These are phyloP conservation scores for Isoetes taiwanensis DNA, from an alignment of 75 land plant genomes.

Conservation along the genomic window DNA sequence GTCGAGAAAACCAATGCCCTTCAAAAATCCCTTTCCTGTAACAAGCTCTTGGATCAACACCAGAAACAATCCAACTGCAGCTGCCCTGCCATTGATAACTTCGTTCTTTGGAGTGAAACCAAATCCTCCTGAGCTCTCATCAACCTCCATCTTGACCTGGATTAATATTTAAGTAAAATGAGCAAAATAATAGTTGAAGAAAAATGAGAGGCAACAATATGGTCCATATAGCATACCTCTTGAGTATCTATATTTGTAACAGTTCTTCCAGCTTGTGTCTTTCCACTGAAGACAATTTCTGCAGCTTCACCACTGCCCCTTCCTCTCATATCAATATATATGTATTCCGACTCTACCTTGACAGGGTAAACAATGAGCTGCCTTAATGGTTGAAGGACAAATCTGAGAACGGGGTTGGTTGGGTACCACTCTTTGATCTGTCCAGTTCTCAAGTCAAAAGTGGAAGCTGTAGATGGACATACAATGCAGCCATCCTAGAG, in stretches of 20 bases:
- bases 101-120: slow-evolving; percentile 79
- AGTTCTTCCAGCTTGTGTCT: slow-evolving; percentile 73
- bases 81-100: slow-evolving; percentile 86
- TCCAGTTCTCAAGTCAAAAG: slow-evolving; percentile 85
- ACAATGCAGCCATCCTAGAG: slow-evolving; percentile 94
- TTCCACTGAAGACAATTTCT: slow-evolving; percentile 95
- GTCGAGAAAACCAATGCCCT: slow-evolving; percentile 93
- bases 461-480: slow-evolving; percentile 89
- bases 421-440: slow-evolving; percentile 93
- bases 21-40: slow-evolving; percentile 89
- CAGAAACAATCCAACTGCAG: slow-evolving; percentile 62
- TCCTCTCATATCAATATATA: slow-evolving; percentile 52
- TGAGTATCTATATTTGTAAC: slow-evolving; percentile 78
- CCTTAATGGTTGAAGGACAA: slow-evolving; percentile 61
- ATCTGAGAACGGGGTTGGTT: slow-evolving; percentile 70
- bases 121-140: slow-evolving; percentile 58
- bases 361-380: slow-evolving; percentile 53
- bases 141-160: slow-evolving; percentile 88
- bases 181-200: slow-evolving; percentile 4
- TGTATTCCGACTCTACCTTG: slow-evolving; percentile 64
- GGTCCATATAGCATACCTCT: slow-evolving; percentile 41
- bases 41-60: slow-evolving; percentile 71
- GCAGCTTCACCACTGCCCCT: slow-evolving; percentile 33
- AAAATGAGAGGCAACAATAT: background rate
- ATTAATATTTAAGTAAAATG: background rate